Conservation (phyloP, 768 basidiomycete genomes). For the Lactarius evosmus region DNA sequence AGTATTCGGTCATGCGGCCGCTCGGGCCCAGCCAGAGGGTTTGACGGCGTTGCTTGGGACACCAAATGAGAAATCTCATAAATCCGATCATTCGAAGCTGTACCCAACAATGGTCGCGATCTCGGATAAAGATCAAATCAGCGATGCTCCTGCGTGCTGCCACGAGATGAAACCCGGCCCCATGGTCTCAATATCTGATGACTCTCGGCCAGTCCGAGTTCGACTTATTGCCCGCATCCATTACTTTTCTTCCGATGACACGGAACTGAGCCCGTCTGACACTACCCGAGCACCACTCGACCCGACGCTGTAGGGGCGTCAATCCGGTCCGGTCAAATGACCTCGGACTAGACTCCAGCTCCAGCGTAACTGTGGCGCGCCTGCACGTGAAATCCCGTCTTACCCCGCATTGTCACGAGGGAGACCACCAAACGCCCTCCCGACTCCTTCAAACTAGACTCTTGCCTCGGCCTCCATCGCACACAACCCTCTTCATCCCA, state of each 20-base stretch:
- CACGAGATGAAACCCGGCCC: not conserved
- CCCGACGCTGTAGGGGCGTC: not conserved
- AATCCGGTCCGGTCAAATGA: not conserved
- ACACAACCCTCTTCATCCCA: not conserved
- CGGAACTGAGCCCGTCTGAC: not conserved
- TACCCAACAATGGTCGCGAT: not conserved
- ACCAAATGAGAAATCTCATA: not conserved
- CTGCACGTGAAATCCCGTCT: not conserved
- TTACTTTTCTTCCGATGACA: not conserved
- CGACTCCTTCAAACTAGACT: too few relatives aligned
- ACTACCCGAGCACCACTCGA: too few relatives aligned
- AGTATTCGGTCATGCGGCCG: not conserved
- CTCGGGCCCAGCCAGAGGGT: not conserved
- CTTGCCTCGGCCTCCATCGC: not conserved
- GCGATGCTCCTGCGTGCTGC: not conserved
- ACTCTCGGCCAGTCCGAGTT: not conserved
- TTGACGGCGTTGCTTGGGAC: not conserved
- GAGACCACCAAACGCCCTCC: not conserved
- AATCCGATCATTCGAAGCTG: conserved; percentile 16
- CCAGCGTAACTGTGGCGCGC: not conserved
- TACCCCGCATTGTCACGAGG: not conserved
- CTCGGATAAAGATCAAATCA: conserved; percentile 3
- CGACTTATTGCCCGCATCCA: not conserved
- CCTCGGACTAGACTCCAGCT: too few relatives aligned
- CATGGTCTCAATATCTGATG: not conserved